Conservation (phyloP, 2,329 filamentous ascomycete species). For the Colletotrichum plurivorum region DNA sequence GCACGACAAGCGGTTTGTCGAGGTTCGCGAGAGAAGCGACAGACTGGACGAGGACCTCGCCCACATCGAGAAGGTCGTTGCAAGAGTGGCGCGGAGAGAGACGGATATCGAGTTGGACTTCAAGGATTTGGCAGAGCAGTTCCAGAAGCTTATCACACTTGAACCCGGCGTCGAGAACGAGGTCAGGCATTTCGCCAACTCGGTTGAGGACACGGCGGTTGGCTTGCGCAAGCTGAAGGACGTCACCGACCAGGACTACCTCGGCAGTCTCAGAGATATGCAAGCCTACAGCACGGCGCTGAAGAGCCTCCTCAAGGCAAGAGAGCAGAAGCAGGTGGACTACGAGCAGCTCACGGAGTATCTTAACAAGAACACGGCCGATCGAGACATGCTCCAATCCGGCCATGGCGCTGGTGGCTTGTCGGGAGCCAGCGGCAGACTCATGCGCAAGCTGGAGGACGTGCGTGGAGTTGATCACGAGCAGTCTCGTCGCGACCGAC, state of each 20-base stretch:
- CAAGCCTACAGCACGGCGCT: conserved; percentile 91
- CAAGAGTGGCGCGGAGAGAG: conserved; percentile 89
- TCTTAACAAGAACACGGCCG: conserved; percentile 88
- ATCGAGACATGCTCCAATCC: conserved; percentile 83
- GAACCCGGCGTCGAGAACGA: conserved; percentile 89
- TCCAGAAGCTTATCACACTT: conserved; percentile 90
- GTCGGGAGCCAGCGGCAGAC: conserved; percentile 85
- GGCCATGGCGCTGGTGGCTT: conserved; percentile 70
- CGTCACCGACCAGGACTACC: conserved; percentile 94
- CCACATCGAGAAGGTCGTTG: conserved; percentile 96
- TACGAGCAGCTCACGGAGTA: conserved; percentile 97
- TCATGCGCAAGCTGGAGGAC: conserved; percentile 95
- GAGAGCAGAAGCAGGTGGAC: conserved; percentile 98
- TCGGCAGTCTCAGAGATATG: conserved; percentile 94
- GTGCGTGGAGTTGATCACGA: conserved; percentile 97
- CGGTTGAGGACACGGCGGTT: conserved; percentile 85
- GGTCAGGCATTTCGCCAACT: conserved; percentile 88
- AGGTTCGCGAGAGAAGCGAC: conserved; percentile 91
- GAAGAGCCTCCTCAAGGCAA: conserved; percentile 89
- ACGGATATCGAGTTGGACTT: conserved; percentile 90
- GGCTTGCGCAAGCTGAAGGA: conserved; percentile 88
- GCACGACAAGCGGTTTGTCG: conserved; percentile 93
- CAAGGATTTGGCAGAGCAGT: conserved; percentile 90
- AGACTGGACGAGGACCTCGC: conserved; percentile 95
- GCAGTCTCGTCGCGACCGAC: conserved; percentile 86